Base-by-base conservation (phyloP, 805 yeast species). In the Ogataea saltuana region DNA sequence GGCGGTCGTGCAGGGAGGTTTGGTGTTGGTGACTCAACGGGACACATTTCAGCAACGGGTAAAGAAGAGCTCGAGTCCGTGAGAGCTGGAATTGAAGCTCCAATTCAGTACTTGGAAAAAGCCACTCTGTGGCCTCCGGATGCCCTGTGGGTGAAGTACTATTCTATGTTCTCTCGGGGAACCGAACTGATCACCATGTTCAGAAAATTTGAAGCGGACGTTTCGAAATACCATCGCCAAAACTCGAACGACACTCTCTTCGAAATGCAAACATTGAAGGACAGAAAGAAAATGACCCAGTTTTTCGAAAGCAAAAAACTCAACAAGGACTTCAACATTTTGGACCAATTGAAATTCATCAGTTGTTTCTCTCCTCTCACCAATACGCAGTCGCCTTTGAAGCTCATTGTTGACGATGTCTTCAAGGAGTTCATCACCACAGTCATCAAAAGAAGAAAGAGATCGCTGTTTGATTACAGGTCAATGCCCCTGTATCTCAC, bases 1-100 rank as follows among this genome's bases (percentile, higher is more conserved):
- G 97, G 93, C 4, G 99, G 99, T 1, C 72, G 99, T 49, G 99
- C 99, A 0, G 99, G 99, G 1, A 68, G 99, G 48, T 93, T 69
- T 49, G 69, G 69, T 13, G 54, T 61, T 26, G 64, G 63, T 20
- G 57, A 52, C 13, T 50, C 58, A 11, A 56, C 63, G 25, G 83
- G 83, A 0, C 69, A 70, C 51, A 81, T 85, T 1, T 73, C 84
- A 0, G 80, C 89, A 0, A 67, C 80, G 44, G 61, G 65, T 13
- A 39, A 53, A 2, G 55, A 59, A 3, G 82, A 76, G 31, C 63
- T 83, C 43, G 55, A 57, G 1, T 66, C 66, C 36, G 69, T 88
- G 10, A 61, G 59, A 29, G 55, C 65, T 11, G 74, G 75, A 20
- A 70, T 88, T 67, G 59, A 67, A 0, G 64, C 74, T 1, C 80